Evolutionary conservation across 2,329 filamentous ascomycete species (phyloP), one percentile per base, ranked within the genome.

Genomic region (Mariannaea elegans): DNA sequence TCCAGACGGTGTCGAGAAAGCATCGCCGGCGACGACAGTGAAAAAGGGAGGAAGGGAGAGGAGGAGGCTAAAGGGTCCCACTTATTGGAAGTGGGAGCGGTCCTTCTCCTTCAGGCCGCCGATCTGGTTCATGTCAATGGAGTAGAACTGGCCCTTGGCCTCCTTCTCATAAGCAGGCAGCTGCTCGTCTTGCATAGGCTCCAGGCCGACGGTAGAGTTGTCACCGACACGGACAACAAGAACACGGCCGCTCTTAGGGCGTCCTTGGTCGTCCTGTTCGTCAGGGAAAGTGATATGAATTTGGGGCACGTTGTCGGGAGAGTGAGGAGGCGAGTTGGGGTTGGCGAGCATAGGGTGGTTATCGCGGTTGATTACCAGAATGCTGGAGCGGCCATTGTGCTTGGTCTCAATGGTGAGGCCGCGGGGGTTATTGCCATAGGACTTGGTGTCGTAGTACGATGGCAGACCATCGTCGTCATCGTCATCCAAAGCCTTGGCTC

Each of bases 221-320:
- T 98, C 95, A 63, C 94, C 93, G 50, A 98, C 92, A 51, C 92
- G 87, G 56, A 99, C 94, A 32, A 98, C 88, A 19, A 99, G 90
- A 50, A 98, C 93, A 29, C 94, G 89, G 31, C 94, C 94, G 66
- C 90, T 93, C 80, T 91, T 91, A 70, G 85, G 85, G 77, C 89
- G 92, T 68, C 94, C 94, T 54, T 87, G 81, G 67, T 93, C 91
- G 73, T 97, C 94, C 69, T 96, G 90, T 82, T 98, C 95, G 71
- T 96, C 92, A 14, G 95, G 95, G 82, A 99, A 98, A 32, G 95
- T 98, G 77, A 99, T 97, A 78, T 94, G 93, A 72, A 99, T 99
- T 80, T 98, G 92, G 18, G 95, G 95, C 24, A 98, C 85, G 67
- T 91, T 90, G 77, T 87, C 92, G n/a, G 91, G 90, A 44, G 90